phyloP scores from a whole-genome alignment of 2,329 filamentous ascomycete species.

The Aspergillus thermomutatus region DNA sequence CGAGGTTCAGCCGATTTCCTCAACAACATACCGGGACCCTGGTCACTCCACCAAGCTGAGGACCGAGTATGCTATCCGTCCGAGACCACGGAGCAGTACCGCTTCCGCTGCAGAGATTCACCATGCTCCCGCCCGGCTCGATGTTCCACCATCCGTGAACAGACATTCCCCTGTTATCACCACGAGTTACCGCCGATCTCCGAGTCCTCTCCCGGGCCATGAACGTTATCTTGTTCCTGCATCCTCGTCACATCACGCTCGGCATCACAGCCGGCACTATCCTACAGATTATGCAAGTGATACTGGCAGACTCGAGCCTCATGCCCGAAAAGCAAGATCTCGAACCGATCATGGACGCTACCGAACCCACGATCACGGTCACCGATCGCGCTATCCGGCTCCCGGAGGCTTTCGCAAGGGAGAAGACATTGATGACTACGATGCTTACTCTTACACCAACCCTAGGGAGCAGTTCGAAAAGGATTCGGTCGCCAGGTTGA shows the following conservation, averaged over 20 bases:
- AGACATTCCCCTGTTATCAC: conserved; percentile 27
- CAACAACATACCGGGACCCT: conserved; percentile 30
- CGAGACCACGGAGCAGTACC: conserved; percentile 36
- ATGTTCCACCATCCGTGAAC: conserved; percentile 23
- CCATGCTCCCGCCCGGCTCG: conserved; percentile 22
- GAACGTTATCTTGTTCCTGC: conserved; percentile 34
- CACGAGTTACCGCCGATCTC: conserved; percentile 26
- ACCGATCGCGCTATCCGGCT: conserved; percentile 26
- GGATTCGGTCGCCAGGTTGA: conserved; percentile 39
- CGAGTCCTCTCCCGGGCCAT: conserved; percentile 31
- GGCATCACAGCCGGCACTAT: conserved; percentile 29
- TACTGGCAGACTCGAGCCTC: conserved; percentile 26
- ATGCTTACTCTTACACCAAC: conserved; percentile 48
- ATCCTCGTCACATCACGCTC: conserved; percentile 24
- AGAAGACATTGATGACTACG: conserved; percentile 39
- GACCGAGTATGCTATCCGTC: conserved; percentile 38
- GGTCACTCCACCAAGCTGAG: conserved; percentile 30
- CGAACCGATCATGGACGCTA: conserved; percentile 22
- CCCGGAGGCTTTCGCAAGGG: conserved; percentile 28
- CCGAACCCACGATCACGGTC: conserved; percentile 22
- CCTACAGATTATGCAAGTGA: conserved; percentile 38
- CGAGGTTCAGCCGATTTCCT: conserved; percentile 33
- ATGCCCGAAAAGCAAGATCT: conserved; percentile 17
- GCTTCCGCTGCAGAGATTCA: conserved; percentile 26
- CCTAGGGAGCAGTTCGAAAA: conserved; percentile 46